A percentile compares a stretch with the other conserved stretches of the same genome.
Conservation (phyloP, 2,329 filamentous ascomycete genomes). For the Zalaria obscura region DNA sequence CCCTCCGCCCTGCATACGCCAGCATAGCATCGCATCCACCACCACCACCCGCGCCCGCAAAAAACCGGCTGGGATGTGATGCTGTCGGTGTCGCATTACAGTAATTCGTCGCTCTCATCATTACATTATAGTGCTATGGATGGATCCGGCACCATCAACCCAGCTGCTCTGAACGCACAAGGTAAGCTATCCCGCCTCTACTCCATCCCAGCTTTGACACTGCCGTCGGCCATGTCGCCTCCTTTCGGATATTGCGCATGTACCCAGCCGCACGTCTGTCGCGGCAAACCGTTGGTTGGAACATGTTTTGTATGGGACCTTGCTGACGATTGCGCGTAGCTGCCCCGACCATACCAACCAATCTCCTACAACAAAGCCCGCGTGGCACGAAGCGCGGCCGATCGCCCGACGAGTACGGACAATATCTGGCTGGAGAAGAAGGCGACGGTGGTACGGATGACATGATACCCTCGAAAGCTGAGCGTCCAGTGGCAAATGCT, state of each 20-base stretch:
- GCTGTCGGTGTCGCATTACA: conserved; percentile 20
- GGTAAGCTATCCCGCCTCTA: conserved; percentile 34
- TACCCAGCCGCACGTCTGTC: background rate
- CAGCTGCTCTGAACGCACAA: conserved; percentile 68
- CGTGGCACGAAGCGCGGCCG: conserved; percentile 69
- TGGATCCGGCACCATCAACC: conserved; percentile 83
- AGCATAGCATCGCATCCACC: background rate
- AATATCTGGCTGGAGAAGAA: conserved; percentile 28
- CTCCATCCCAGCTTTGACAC: background rate
- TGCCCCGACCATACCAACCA: conserved; percentile 5
- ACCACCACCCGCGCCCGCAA: background rate
- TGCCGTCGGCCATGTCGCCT: background rate
- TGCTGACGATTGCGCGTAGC: conserved; percentile 1
- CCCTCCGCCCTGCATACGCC: background rate
- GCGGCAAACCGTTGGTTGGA: background rate
- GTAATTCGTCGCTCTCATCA: conserved; percentile 14
- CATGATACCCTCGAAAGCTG: conserved; percentile 13
- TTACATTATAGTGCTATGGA: conserved; percentile 32
- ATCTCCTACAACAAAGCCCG: conserved; percentile 33
- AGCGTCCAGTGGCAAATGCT: conserved; percentile 5
- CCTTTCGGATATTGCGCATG: background rate
- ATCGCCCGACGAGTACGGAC: conserved; percentile 50
- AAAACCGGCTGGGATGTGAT: conserved; percentile 17
- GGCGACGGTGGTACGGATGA: conserved; percentile 58
- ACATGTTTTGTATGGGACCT: background rate